These are phyloP conservation scores for Nicotiana sylvestris DNA, from an alignment of 257 asterid genomes.

Conservation along the genomic window DNA sequence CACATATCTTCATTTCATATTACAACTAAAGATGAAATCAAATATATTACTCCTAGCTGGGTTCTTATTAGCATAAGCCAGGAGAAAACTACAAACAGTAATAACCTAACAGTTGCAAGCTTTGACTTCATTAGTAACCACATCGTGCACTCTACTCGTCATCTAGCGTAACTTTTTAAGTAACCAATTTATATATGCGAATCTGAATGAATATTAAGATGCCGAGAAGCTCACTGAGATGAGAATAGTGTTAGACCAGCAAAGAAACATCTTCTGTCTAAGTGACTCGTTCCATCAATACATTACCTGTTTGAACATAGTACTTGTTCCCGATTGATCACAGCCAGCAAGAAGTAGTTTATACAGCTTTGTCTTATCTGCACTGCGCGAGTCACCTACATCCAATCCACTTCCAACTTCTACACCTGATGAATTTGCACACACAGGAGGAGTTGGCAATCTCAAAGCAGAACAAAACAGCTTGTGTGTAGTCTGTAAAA, in stretches of 20 bases:
- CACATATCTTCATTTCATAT: background rate
- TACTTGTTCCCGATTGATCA: slow-evolving; percentile 85
- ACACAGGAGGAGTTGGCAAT: slow-evolving; percentile 67
- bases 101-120: background rate
- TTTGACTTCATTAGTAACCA: slow-evolving; percentile 1
- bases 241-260: background rate
- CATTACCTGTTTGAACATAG: slow-evolving; percentile 87
- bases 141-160: background rate
- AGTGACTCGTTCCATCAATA: background rate
- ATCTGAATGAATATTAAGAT: background rate
- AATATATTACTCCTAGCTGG: background rate
- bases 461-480: slow-evolving; percentile 54
- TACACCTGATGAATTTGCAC: slow-evolving; percentile 24
- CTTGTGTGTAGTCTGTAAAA: slow-evolving; percentile 55
- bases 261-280: background rate
- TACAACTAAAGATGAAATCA: background rate
- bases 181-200: background rate
- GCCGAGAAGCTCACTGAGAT: background rate
- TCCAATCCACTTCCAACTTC: slow-evolving; percentile 25
- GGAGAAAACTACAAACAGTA: background rate
- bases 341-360: slow-evolving; percentile 74
- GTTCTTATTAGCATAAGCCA: slow-evolving; percentile 1
- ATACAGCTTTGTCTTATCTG: slow-evolving; percentile 25
- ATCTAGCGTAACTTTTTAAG: background rate
- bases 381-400: slow-evolving; percentile 15